phyloP scores from a whole-genome alignment of 192 early-diverging fungal species.

The Coemansia sp. region DNA sequence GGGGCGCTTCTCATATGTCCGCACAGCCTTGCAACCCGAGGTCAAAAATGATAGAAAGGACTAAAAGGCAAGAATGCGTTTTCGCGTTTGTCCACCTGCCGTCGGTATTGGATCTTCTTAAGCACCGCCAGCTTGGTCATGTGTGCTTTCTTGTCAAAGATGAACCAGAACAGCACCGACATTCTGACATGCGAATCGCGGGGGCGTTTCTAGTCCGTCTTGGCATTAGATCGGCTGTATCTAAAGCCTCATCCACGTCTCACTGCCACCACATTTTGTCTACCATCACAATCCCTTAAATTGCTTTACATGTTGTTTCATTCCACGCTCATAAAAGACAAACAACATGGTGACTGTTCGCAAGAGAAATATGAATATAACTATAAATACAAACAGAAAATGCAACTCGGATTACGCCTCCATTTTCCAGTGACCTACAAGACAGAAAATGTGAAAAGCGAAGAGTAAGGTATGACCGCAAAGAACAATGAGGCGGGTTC shows the following conservation, averaged over 20 bases:
- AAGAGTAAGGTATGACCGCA: neutral
- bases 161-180: neutral
- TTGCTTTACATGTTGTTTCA: neutral
- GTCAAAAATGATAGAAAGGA: neutral
- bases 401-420: neutral
- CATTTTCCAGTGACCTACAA: neutral
- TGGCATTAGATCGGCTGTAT: conserved; percentile 6
- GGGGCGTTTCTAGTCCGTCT: neutral
- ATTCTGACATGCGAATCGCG: neutral
- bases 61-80: neutral
- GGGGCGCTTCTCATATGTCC: neutral
- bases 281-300: neutral
- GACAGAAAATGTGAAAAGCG: neutral
- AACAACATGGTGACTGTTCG: neutral
- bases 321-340: neutral
- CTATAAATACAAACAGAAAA: neutral
- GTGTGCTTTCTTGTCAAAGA: neutral
- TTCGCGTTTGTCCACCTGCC: neutral
- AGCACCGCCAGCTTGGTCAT: neutral
- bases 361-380: neutral
- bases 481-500: neutral
- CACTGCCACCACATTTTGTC: neutral
- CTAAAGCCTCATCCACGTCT: neutral
- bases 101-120: neutral
- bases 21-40: neutral